Evolutionary conservation across 805 yeast species (phyloP).

Genomic region (Wickerhamiella azymoides): DNA sequence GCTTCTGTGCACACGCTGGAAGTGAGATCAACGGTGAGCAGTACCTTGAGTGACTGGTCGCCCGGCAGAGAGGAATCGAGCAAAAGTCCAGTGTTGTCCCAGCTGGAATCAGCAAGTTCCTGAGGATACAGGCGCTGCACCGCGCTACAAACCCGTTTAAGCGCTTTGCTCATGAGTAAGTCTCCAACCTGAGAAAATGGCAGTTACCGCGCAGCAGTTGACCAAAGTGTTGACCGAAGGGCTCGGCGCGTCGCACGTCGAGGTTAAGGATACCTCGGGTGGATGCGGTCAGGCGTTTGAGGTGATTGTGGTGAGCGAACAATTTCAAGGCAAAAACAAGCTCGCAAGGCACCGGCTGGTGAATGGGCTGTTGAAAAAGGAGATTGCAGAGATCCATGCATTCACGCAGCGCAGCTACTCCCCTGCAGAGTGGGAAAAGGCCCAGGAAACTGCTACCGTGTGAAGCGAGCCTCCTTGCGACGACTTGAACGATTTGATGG

Average conservation of each 20-base stretch:
- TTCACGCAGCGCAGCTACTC: conserved; percentile 74
- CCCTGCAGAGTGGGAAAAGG: conserved; percentile 63
- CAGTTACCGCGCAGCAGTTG: conserved; percentile 13
- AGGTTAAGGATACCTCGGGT: conserved; percentile 67
- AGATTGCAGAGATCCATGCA: conserved; percentile 80
- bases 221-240: conserved; percentile 33
- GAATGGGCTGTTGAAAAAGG: conserved; percentile 65
- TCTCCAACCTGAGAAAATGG: not conserved
- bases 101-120: conserved; percentile 65
- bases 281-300: conserved; percentile 99
- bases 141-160: conserved; percentile 13
- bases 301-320: conserved; percentile 63
- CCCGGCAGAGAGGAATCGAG: conserved; percentile 43
- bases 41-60: conserved; percentile 23
- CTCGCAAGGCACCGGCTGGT: conserved; percentile 78
- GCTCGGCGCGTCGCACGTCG: conserved; percentile 49
- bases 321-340: conserved; percentile 70
- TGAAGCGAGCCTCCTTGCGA: not conserved
- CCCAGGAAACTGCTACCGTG: conserved; percentile 5
- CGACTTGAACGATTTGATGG: not conserved
- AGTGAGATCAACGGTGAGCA: conserved; percentile 78
- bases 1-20: conserved; percentile 79
- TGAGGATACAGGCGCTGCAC: conserved; percentile 69
- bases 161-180: conserved; percentile 6
- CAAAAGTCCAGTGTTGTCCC: conserved; percentile 93